A percentile compares a stretch with the other conserved stretches of the same genome.
These are phyloP conservation scores for Paramecium bursaria DNA, from an alignment of 73 alveolate genomes.

Conservation along the genomic window DNA sequence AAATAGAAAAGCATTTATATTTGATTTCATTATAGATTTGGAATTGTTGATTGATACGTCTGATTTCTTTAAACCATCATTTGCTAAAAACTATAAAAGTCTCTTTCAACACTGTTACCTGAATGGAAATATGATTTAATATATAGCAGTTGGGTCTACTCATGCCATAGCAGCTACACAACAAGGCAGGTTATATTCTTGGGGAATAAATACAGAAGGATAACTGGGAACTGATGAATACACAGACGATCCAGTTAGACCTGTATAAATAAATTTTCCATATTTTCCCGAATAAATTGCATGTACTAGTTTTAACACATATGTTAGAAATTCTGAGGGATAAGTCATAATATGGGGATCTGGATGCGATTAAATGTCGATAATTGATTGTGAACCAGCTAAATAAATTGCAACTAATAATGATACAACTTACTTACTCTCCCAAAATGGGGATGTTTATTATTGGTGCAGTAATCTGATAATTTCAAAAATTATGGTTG, in stretches of 20 bases:
- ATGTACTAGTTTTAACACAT: conserved; percentile 40
- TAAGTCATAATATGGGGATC: conserved; percentile 16
- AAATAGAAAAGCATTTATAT: conserved; percentile 2
- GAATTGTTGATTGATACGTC: conserved; percentile 17
- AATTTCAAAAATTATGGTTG: neutral
- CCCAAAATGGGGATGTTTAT: conserved; percentile 83
- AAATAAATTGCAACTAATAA: conserved; percentile 85
- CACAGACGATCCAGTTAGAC: conserved; percentile 65
- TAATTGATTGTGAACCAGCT: conserved; percentile 63
- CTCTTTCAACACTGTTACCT: conserved; percentile 24
- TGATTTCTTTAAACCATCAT: conserved; percentile 22
- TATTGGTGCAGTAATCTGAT: conserved; percentile 77
- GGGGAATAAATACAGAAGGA: conserved; percentile 93
- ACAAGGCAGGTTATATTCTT: conserved; percentile 78
- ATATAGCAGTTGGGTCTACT: conserved; percentile 74
- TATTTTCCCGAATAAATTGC: conserved; percentile 37
- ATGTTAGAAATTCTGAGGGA: conserved; percentile 7
- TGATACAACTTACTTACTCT: conserved; percentile 80
- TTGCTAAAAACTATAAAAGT: neutral
- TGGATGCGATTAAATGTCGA: neutral
- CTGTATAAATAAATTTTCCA: neutral
- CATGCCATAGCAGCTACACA: conserved; percentile 83
- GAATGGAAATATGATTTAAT: conserved; percentile 8
- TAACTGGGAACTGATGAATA: conserved; percentile 92
- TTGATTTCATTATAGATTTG: conserved; percentile 15